Conservation (phyloP, 805 yeast genomes). For the Yarrowia porcina region DNA sequence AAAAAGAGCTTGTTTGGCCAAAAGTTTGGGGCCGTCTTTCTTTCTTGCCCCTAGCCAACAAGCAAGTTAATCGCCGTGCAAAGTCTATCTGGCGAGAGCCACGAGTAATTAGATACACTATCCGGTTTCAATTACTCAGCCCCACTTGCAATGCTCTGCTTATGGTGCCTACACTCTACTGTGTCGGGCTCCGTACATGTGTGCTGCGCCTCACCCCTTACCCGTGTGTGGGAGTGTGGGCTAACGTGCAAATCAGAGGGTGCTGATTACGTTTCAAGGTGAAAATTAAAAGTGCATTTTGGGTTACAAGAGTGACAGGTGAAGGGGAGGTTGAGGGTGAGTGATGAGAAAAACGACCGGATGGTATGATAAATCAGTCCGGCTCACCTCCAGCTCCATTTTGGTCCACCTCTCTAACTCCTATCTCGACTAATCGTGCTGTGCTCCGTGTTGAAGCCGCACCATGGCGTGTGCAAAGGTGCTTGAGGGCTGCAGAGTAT, state of each 20-base stretch:
- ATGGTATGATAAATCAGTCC: no score
- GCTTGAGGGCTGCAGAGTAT: constrained; percentile 1
- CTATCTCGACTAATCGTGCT: background rate
- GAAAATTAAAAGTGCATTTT: background rate
- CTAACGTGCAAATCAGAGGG: background rate
- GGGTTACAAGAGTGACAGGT: background rate
- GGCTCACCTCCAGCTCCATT: no score
- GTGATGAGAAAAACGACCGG: no score
- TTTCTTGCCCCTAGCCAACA: background rate
- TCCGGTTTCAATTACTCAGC: no score
- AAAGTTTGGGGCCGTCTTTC: background rate
- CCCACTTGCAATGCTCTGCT: no score
- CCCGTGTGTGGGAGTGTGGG: background rate
- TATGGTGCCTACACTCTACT: no score
- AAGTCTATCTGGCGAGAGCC: background rate
- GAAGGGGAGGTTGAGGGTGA: background rate
- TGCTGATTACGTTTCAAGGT: constrained; percentile 1
- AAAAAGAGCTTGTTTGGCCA: background rate
- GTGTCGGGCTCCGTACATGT: constrained; percentile 5
- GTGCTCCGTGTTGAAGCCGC: background rate
- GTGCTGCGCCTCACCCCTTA: constrained; percentile 8
- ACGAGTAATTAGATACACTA: no score
- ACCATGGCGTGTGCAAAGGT: constrained; percentile 9
- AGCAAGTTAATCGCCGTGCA: constrained; percentile 10
- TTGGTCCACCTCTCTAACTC: no score